Base-by-base conservation (phyloP, 176 grass and related monocot genomes). In the Calamus simplicifolius region DNA sequence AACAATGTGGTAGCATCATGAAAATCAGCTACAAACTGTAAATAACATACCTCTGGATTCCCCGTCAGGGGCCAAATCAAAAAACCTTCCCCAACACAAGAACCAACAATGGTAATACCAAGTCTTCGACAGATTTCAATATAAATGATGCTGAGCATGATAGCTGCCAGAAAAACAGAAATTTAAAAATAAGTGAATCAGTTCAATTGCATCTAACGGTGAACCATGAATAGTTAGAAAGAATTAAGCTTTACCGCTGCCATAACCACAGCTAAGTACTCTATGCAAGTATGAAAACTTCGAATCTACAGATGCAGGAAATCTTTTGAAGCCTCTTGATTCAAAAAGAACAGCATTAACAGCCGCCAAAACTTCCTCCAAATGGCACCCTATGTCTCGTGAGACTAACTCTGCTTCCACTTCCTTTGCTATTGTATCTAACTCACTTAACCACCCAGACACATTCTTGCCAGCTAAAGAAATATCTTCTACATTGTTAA, bases 291-390 rank as follows among this genome's bases (percentile, higher is more conserved):
- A 80, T 4, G 77, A 80, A 74, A 73, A 74, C 16, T 55, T 70
- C 51, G 77, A 62, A 74, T 80, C 77, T 50, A 80, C 70, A 50
- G 62, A 63, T 50, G 69, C 62, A 0, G 70, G 77, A 17, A 57
- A 62, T 69, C 77, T 80, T 52, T 56, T 64, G 49, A 80, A 69
- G 23, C 57, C 27, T 80, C 70, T 80, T 38, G 51, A 63, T 68
- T 80, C 58, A 63, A 80, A 74, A 16, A 80, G 70, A 51, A 80
- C 77, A 49, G 70, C 52, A 57, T 80, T 80, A 69, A 80, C 77
- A 74, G 63, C 70, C 58, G 74, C 77, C 49, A 80, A 30, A 50
- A 80, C 77, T 69, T 74, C 63, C 27, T 68, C 56, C 27, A 80
- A 64, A 63, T 80, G 63, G 48, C 77, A 80, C 27, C 77, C 77